A percentile compares a stretch with the other conserved stretches of the same genome.
Evolutionary conservation across 2,329 filamentous ascomycete species (phyloP).

Genomic region (Lachnellula suecica): DNA sequence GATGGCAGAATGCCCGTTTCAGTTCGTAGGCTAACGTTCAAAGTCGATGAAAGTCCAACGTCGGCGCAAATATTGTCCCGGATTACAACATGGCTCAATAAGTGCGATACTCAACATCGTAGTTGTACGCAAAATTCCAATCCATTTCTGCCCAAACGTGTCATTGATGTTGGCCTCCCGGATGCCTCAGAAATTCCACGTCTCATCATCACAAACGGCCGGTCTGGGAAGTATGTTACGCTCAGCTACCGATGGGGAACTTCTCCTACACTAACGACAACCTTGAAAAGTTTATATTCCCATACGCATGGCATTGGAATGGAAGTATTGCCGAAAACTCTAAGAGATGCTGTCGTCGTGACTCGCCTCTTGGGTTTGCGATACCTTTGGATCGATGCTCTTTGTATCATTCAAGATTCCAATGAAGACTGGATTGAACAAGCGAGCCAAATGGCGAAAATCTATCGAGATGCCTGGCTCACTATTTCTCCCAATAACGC

Average conservation of each 20-base stretch:
- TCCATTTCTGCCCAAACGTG: not conserved
- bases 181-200: not conserved
- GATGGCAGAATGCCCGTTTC: too few species aligned
- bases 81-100: too few species aligned
- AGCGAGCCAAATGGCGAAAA: not conserved
- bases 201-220: not conserved
- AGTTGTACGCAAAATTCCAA: too few species aligned
- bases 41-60: too few species aligned
- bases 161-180: not conserved
- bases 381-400: slow-evolving; percentile 12
- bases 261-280: not conserved
- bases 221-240: not conserved
- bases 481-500: too few species aligned
- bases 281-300: not conserved
- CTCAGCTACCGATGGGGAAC: not conserved
- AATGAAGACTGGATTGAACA: not conserved
- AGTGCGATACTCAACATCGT: too few species aligned
- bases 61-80: too few species aligned
- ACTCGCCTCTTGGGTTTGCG: not conserved
- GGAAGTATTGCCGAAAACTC: not conserved
- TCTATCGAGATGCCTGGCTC: not conserved
- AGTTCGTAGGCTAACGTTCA: too few species aligned
- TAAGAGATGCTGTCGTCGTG: not conserved
- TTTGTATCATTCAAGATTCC: slow-evolving; percentile 14
- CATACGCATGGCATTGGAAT: not conserved